phyloP scores from a whole-genome alignment of 148 eudicot species.

The Amaranthus hypochondriacus region DNA sequence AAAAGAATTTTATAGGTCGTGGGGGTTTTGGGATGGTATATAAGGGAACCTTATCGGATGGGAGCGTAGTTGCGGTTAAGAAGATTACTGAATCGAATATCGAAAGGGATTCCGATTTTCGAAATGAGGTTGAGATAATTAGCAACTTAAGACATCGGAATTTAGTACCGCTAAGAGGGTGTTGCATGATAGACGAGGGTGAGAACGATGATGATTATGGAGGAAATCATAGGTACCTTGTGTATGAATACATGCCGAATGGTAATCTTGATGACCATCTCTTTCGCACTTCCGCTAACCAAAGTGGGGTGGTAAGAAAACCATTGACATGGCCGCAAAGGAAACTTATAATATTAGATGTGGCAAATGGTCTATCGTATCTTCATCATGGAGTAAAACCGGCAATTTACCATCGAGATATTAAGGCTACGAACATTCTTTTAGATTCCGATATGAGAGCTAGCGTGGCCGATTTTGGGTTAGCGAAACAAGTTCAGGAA shows the following conservation, averaged over 20 bases:
- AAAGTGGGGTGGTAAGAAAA: slow-evolving; percentile 21
- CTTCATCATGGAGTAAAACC: slow-evolving; percentile 76
- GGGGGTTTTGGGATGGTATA: slow-evolving; percentile 58
- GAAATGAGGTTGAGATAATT: slow-evolving; percentile 84
- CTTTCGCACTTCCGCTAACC: slow-evolving; percentile 25
- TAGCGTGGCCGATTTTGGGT: slow-evolving; percentile 78
- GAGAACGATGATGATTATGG: slow-evolving; percentile 21
- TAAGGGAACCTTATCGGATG: slow-evolving; percentile 33
- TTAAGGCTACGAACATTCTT: slow-evolving; percentile 71
- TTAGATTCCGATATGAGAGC: slow-evolving; percentile 68
- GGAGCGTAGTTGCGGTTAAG: slow-evolving; percentile 62
- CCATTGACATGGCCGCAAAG: slow-evolving; percentile 69
- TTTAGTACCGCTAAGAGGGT: slow-evolving; percentile 75
- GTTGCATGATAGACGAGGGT: slow-evolving; percentile 54
- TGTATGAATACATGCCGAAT: slow-evolving; percentile 79
- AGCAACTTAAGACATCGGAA: slow-evolving; percentile 75
- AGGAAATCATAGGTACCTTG: slow-evolving; percentile 53
- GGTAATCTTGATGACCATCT: slow-evolving; percentile 80
- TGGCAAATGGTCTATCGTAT: slow-evolving; percentile 70
- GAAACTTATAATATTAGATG: slow-evolving; percentile 69
- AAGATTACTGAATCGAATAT: slow-evolving; percentile 57
- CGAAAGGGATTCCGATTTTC: slow-evolving; percentile 56
- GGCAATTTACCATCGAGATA: slow-evolving; percentile 68
- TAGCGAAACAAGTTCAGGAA: slow-evolving; percentile 60
- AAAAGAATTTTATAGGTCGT: slow-evolving; percentile 61